Evolutionary conservation across 768 basidiomycete genomes (phyloP), one percentile per base, ranked within the genome.

Genomic region (Tricholoma sp.): DNA sequence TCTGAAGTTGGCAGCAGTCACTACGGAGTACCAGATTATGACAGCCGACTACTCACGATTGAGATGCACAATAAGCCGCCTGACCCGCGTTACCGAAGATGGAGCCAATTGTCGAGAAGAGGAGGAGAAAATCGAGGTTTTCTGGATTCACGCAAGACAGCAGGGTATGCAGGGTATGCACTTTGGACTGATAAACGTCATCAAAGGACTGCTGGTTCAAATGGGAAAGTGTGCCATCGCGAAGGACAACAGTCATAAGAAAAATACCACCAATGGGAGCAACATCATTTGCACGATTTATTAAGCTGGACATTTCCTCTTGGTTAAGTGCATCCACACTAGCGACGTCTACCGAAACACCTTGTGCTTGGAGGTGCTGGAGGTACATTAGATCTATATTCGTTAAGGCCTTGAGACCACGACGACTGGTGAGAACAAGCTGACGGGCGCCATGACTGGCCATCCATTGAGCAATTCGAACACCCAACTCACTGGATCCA

Each of bases 391-490:
- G 16, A 31, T 51, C 50, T 21, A 51, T 19, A 5, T 51, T 51
- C 8, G 29, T 34, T n/a, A 51, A 51, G 16, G 50, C 50, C 50
- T 11, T 31, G 16, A 21, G 14, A 29, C 50, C 50, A 16, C 50
- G 50, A 10, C 50, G 27, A 51, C 50, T 51, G 14, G 50, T 51
- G 9, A 57, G 45, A 21, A 57, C 32, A 22, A 57, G 19, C 14
- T 43, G 50, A 31, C 50, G 50, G 43, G 57, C 57, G 24, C 57
- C 57, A 43, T 37, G 57, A 19, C 27, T 52, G 14, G 51, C 57
- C 57, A 57, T 57, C 57, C 57, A 57, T n/a, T 21, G 19, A 18
- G 57, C 22, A 31, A 57, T 52, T 10, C 57, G 57, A 41, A 57
- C 41, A 9, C 57, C 57, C n/a, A 57, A 29, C 41, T 57, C 57